These are phyloP conservation scores for Jimgerdemannia lactiflua DNA, from an alignment of 192 early-diverging fungal genomes.

Conservation along the genomic window DNA sequence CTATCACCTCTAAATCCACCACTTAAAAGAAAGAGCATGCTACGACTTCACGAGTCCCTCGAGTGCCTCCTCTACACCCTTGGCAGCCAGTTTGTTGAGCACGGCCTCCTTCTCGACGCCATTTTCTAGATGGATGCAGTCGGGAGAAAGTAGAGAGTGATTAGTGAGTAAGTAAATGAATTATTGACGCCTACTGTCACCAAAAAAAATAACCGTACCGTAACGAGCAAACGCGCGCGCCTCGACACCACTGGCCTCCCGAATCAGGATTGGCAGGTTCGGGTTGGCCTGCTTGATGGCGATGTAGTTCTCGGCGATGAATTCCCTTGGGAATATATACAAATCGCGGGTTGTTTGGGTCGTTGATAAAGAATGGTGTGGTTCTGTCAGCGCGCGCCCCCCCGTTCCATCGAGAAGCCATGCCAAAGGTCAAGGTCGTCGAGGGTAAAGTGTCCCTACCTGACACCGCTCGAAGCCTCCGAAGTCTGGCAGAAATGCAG, in stretches of 20 bases:
- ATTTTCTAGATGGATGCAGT: constrained; percentile 52
- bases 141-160: constrained; percentile 4
- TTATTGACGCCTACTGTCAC: too few relatives aligned
- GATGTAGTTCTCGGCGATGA: constrained; percentile 77
- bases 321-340: constrained; percentile 58
- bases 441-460: constrained; percentile 45
- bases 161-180: too few relatives aligned
- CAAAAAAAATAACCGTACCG: constrained; percentile 48
- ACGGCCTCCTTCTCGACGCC: constrained; percentile 79
- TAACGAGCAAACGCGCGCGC: constrained; percentile 89
- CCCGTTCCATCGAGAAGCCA: not conserved
- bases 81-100: constrained; percentile 69
- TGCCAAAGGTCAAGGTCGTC: constrained; percentile 2
- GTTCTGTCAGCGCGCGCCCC: not conserved
- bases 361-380: not conserved
- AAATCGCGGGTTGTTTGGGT: not conserved
- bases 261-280: constrained; percentile 83
- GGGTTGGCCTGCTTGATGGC: constrained; percentile 87
- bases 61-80: constrained; percentile 73
- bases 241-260: constrained; percentile 82
- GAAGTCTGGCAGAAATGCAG: constrained; percentile 86
- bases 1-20: not conserved
- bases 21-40: not conserved
- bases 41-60: constrained; percentile 59
- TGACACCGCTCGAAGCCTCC: constrained; percentile 72